These are phyloP conservation scores for Royoungia palumana DNA, from an alignment of 768 basidiomycete species.

Conservation along the genomic window DNA sequence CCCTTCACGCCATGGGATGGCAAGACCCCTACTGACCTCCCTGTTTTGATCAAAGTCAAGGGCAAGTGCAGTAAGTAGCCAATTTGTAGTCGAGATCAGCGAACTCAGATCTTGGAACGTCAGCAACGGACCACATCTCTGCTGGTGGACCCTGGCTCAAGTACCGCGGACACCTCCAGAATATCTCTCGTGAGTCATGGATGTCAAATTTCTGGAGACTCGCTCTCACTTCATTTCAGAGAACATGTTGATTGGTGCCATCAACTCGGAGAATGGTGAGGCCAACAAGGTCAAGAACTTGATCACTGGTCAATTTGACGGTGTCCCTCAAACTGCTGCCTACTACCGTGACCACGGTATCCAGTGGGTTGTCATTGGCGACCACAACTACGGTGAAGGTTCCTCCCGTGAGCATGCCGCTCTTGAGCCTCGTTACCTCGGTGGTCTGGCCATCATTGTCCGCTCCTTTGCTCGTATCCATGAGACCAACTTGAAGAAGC, in stretches of 20 bases:
- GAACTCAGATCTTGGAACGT: conserved; percentile 4
- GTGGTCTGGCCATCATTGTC: conserved; percentile 93
- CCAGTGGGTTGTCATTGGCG: conserved; percentile 98
- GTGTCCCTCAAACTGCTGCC: conserved; percentile 82
- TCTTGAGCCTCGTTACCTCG: conserved; percentile 92
- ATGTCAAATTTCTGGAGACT: neutral
- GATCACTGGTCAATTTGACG: conserved; percentile 78
- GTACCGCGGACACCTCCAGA: conserved; percentile 97
- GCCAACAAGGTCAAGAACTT: conserved; percentile 96
- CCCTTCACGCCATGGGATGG: conserved; percentile 95
- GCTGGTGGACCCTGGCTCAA: conserved; percentile 99
- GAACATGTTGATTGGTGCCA: conserved; percentile 97
- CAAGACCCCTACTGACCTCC: conserved; percentile 83
- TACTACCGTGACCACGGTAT: conserved; percentile 86
- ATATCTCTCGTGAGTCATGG: conserved; percentile 79
- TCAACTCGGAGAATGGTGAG: conserved; percentile 92
- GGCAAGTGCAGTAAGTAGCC: conserved; percentile 92
- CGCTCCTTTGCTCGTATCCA: conserved; percentile 98
- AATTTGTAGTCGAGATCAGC: neutral
- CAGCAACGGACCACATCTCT: conserved; percentile 89
- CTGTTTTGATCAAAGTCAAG: conserved; percentile 95
- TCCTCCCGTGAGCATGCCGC: conserved; percentile 98
- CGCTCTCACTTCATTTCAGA: conserved; percentile 42
- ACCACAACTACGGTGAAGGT: conserved; percentile 96
- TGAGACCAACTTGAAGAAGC: conserved; percentile 99